Percentiles rank a stretch among this genome's conserved stretches.
These are phyloP conservation scores for Kappamyces sp. DNA, from an alignment of 192 early-diverging fungal species.

Conservation along the genomic window DNA sequence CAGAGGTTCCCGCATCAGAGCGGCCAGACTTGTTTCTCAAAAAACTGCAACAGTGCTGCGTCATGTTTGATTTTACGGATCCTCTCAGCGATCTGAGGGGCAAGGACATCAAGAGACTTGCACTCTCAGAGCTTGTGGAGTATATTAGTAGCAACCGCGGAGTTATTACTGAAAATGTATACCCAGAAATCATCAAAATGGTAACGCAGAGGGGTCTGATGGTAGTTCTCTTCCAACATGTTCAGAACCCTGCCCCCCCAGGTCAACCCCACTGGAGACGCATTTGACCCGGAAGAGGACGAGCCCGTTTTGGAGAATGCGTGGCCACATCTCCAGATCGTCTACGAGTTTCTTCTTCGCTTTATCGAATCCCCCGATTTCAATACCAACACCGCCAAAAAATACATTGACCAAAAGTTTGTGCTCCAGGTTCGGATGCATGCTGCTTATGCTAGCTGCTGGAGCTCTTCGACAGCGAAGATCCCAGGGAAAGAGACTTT, in stretches of 20 bases:
- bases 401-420: slow-evolving; percentile 95
- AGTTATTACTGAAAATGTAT: slow-evolving; percentile 82
- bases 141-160: slow-evolving; percentile 87
- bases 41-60: slow-evolving; percentile 87
- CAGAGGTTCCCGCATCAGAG: slow-evolving; percentile 73
- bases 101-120: slow-evolving; percentile 93
- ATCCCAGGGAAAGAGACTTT: slow-evolving; percentile 97
- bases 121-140: slow-evolving; percentile 86
- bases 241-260: slow-evolving; percentile 96
- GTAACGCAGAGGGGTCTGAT: slow-evolving; percentile 37
- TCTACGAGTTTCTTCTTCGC: slow-evolving; percentile 97
- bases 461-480: slow-evolving; percentile 98
- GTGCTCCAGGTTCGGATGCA: slow-evolving; percentile 63
- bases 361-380: slow-evolving; percentile 99
- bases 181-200: slow-evolving; percentile 93
- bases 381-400: slow-evolving; percentile 92
- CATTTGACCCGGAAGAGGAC: slow-evolving; percentile 98
- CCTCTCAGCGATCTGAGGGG: slow-evolving; percentile 78
- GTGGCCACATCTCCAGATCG: slow-evolving; percentile 97
- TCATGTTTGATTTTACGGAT: slow-evolving; percentile 96
- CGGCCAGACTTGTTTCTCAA: slow-evolving; percentile 82
- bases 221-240: slow-evolving; percentile 87
- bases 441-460: slow-evolving; percentile 58
- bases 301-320: slow-evolving; percentile 94
- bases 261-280: slow-evolving; percentile 90